These are phyloP conservation scores for Magnaporthiopsis incrustans DNA, from an alignment of 2,329 filamentous ascomycete genomes.

Conservation along the genomic window DNA sequence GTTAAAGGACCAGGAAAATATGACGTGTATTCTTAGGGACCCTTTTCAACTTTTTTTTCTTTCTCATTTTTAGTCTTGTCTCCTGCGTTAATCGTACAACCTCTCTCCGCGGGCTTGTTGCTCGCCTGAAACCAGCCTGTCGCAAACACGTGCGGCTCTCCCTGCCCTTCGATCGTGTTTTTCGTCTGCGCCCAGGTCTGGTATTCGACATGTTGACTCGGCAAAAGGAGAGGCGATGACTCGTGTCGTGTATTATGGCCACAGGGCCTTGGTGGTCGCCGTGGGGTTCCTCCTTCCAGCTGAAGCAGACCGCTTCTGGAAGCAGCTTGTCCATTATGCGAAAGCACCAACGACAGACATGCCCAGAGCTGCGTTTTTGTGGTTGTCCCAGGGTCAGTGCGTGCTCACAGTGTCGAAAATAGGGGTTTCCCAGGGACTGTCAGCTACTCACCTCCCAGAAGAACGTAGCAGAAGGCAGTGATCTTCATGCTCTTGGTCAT, in stretches of 20 bases:
- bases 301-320: neutral
- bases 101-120: neutral
- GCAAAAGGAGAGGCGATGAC: neutral
- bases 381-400: slow-evolving; percentile 8
- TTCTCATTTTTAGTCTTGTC: neutral
- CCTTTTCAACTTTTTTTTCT: neutral
- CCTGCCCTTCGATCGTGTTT: too few relatives aligned
- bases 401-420: neutral
- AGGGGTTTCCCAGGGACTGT: neutral
- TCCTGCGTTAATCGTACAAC: neutral
- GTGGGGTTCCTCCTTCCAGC: neutral
- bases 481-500: slow-evolving; percentile 46
- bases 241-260: neutral
- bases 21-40: neutral
- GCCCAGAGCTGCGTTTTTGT: slow-evolving; percentile 26
- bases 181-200: neutral
- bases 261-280: neutral
- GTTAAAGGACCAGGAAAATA: neutral
- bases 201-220: neutral
- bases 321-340: slow-evolving; percentile 20
- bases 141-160: too few relatives aligned
- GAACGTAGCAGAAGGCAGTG: slow-evolving; percentile 41
- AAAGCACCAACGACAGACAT: slow-evolving; percentile 41
- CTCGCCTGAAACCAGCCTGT: too few relatives aligned
- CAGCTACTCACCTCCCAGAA: slow-evolving; percentile 37